Conservation (phyloP, 2,329 filamentous ascomycete species). For the Helminthosporium solani region DNA sequence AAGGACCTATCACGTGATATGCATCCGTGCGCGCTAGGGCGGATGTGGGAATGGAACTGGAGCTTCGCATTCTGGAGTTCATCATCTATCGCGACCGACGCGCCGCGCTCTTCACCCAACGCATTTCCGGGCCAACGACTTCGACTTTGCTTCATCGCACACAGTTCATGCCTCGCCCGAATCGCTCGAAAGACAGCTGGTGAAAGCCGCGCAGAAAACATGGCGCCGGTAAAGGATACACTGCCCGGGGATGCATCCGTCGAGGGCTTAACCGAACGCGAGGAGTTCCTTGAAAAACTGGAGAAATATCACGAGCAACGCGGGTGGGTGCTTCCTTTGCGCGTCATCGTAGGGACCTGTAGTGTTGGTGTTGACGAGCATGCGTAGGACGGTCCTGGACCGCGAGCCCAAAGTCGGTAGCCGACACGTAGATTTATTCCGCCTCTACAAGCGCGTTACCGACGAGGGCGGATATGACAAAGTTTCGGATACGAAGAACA, state of each 20-base stretch:
- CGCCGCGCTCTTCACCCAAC: slow-evolving; percentile 29
- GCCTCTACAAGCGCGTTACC: slow-evolving; percentile 75
- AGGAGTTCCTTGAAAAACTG: slow-evolving; percentile 74
- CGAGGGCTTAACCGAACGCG: slow-evolving; percentile 64
- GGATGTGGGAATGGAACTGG: slow-evolving; percentile 20
- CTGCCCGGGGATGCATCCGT: slow-evolving; percentile 48
- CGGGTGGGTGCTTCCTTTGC: slow-evolving; percentile 52
- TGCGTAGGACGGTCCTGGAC: slow-evolving; percentile 67
- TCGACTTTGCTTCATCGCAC: slow-evolving; percentile 20
- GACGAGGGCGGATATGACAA: slow-evolving; percentile 82
- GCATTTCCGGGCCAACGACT: slow-evolving; percentile 19
- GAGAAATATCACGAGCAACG: slow-evolving; percentile 74
- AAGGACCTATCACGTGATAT: slow-evolving; percentile 21
- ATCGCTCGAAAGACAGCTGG: slow-evolving; percentile 12
- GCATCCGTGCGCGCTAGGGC: slow-evolving; percentile 8
- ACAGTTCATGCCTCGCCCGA: slow-evolving; percentile 23
- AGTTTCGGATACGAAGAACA: slow-evolving; percentile 63
- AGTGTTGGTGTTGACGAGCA: slow-evolving; percentile 29
- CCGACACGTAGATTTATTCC: slow-evolving; percentile 73
- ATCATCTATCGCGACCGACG: slow-evolving; percentile 32
- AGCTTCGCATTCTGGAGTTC: slow-evolving; percentile 34
- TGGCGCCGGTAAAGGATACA: slow-evolving; percentile 44
- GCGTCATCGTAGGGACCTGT: slow-evolving; percentile 12
- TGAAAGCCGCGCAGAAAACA: slow-evolving; percentile 42
- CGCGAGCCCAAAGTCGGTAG: slow-evolving; percentile 78